Percentiles rank a stretch among this genome's conserved stretches.
Evolutionary conservation across 345 rosid genomes (phyloP).

Genomic region (Aethionema arabicum): DNA sequence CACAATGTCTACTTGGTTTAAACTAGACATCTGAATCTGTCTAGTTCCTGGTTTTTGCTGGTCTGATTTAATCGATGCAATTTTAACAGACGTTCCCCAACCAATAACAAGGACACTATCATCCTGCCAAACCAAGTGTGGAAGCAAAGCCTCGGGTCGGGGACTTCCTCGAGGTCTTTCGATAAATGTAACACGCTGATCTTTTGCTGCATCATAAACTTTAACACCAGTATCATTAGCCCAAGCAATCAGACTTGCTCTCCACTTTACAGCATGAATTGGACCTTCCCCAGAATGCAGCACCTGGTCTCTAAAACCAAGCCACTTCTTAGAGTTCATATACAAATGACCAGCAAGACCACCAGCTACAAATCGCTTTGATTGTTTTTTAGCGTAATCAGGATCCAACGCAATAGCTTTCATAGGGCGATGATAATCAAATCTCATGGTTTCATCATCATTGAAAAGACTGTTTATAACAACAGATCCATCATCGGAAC

Average conservation of each 20-base stretch:
- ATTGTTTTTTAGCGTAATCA: constrained; percentile 65
- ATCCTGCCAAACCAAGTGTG: constrained; percentile 99
- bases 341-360: constrained; percentile 95
- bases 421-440: constrained; percentile 97
- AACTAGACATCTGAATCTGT: constrained; percentile 52
- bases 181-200: constrained; percentile 90
- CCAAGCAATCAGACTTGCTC: constrained; percentile 94
- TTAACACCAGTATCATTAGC: constrained; percentile 98
- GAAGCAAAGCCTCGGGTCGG: constrained; percentile 82
- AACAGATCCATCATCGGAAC: constrained; percentile 98
- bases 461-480: constrained; percentile 90
- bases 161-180: constrained; percentile 95
- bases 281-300: constrained; percentile 99
- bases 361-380: constrained; percentile 89
- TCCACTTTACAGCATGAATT: constrained; percentile 90
- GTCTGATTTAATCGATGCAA: constrained; percentile 83
- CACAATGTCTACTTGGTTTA: constrained; percentile 90
- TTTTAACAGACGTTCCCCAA: constrained; percentile 89
- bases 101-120: constrained; percentile 94
- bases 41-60: constrained; percentile 61
- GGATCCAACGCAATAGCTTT: constrained; percentile 94
- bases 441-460: constrained; percentile 80
- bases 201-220: constrained; percentile 89
- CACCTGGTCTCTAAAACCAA: constrained; percentile 89
- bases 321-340: constrained; percentile 87